A percentile compares a stretch with the other conserved stretches of the same genome.
These are phyloP conservation scores for Alternaria arbusti DNA, from an alignment of 2,329 filamentous ascomycete genomes.

Conservation along the genomic window DNA sequence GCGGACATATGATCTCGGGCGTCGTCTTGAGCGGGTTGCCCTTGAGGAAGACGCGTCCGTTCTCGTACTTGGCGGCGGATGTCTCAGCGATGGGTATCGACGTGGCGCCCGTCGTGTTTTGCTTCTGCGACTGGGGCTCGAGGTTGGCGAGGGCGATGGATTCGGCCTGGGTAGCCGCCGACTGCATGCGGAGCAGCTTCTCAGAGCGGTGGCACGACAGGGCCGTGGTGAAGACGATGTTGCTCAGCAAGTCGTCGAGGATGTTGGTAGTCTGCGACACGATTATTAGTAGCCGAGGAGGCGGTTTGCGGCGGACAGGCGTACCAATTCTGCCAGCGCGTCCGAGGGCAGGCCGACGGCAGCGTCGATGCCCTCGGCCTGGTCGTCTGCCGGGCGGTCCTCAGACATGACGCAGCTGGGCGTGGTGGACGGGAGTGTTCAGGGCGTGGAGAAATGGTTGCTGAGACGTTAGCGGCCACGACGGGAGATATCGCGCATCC, in stretches of 20 bases:
- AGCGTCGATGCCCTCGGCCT: slow-evolving; percentile 32
- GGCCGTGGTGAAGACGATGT: slow-evolving; percentile 76
- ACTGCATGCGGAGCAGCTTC: slow-evolving; percentile 73
- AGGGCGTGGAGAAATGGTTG: slow-evolving; percentile 21
- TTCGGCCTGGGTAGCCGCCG: slow-evolving; percentile 59
- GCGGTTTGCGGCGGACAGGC: slow-evolving; percentile 14
- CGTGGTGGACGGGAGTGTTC: slow-evolving; percentile 20
- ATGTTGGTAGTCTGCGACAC: slow-evolving; percentile 53
- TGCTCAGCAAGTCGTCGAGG: slow-evolving; percentile 77
- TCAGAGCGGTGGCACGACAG: slow-evolving; percentile 79
- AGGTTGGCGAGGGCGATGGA: slow-evolving; percentile 46
- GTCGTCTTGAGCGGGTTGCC: slow-evolving; percentile 75
- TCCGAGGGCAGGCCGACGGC: slow-evolving; percentile 36
- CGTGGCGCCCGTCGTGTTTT: slow-evolving; percentile 52
- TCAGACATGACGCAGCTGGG: slow-evolving; percentile 42
- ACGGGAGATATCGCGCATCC: slow-evolving; percentile 27
- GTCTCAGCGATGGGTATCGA: slow-evolving; percentile 61
- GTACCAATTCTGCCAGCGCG: slow-evolving; percentile 42
- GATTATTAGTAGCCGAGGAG: slow-evolving; percentile 25
- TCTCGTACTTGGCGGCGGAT: slow-evolving; percentile 72
- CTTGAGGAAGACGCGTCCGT: slow-evolving; percentile 71
- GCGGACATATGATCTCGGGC: slow-evolving; percentile 73
- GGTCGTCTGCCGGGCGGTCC: slow-evolving; percentile 41
- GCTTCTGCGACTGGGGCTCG: slow-evolving; percentile 44
- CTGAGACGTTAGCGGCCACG: slow-evolving; percentile 31